Conservation (phyloP, 306 rosid genomes). For the Lathyrus oleraceus region DNA sequence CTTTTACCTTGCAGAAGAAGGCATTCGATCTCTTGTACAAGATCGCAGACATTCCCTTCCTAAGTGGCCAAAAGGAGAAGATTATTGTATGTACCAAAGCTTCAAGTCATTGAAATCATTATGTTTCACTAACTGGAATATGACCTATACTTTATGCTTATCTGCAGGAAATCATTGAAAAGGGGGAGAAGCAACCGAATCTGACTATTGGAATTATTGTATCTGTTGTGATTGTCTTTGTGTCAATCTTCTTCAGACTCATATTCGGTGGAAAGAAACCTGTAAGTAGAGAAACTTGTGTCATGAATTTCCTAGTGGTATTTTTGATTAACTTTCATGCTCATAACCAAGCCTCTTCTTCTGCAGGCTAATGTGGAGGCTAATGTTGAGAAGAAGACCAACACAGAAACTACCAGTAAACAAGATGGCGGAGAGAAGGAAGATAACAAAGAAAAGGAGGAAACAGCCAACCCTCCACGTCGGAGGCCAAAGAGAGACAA, state of each 20-base stretch:
- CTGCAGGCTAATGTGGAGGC: constrained; percentile 58
- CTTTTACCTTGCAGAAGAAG: constrained; percentile 72
- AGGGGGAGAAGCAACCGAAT: constrained; percentile 86
- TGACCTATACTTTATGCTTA: constrained; percentile 12
- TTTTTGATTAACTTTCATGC: not conserved
- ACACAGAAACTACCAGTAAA: constrained; percentile 44
- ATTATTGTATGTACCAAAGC: constrained; percentile 58
- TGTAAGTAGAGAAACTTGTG: constrained; percentile 42
- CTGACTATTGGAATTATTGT: constrained; percentile 70
- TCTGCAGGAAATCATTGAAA: constrained; percentile 81
- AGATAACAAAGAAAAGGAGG: constrained; percentile 52
- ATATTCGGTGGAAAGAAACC: constrained; percentile 71
- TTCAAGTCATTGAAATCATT: not conserved
- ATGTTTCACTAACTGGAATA: not conserved
- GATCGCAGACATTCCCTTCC: constrained; percentile 77
- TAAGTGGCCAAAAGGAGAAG: constrained; percentile 57
- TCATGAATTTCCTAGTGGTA: not conserved
- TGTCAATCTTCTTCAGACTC: constrained; percentile 59
- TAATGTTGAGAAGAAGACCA: constrained; percentile 50
- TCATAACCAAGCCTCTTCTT: not conserved
- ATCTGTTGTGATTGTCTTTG: constrained; percentile 52
- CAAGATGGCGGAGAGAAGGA: constrained; percentile 56
- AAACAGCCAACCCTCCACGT: constrained; percentile 63
- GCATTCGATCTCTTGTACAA: constrained; percentile 80
- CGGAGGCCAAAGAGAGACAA: constrained; percentile 66